A percentile compares a stretch with the other conserved stretches of the same genome.
phyloP scores from a whole-genome alignment of 352 stramenopile genomes.

The Pythium oligandrum region DNA sequence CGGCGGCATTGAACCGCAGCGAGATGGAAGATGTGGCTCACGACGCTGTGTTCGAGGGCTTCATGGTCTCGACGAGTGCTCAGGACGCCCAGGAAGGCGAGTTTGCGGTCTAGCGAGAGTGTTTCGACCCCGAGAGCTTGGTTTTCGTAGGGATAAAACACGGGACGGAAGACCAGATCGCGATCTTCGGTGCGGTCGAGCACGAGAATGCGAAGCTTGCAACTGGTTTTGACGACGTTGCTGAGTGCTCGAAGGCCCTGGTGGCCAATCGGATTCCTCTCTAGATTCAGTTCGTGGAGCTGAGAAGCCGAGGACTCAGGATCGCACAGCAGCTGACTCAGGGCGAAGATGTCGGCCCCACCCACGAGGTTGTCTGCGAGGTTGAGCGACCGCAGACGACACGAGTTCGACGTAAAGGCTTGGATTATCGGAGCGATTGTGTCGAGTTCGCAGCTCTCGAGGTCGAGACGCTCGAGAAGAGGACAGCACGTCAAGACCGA shows the following conservation, averaged over 20 bases:
- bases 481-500: slow-evolving; percentile 32
- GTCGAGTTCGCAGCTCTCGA: slow-evolving; percentile 31
- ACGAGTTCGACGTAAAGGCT: slow-evolving; percentile 16
- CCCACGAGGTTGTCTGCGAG: slow-evolving; percentile 32
- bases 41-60: slow-evolving; percentile 19
- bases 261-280: slow-evolving; percentile 28
- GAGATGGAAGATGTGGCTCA: slow-evolving; percentile 32
- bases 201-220: slow-evolving; percentile 22
- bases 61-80: slow-evolving; percentile 4
- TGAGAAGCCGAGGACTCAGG: slow-evolving; percentile 6
- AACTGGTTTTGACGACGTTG: slow-evolving; percentile 15
- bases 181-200: slow-evolving; percentile 21
- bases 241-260: slow-evolving; percentile 15
- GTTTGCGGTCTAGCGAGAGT: slow-evolving; percentile 14
- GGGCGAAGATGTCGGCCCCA: slow-evolving; percentile 17
- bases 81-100: slow-evolving; percentile 23
- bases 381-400: slow-evolving; percentile 26
- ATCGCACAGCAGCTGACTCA: slow-evolving; percentile 24
- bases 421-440: slow-evolving; percentile 26
- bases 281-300: slow-evolving; percentile 26
- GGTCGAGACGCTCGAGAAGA: slow-evolving; percentile 24
- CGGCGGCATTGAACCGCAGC: too few relatives aligned
- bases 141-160: slow-evolving; percentile 20
- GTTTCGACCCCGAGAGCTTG: slow-evolving; percentile 19
- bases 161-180: slow-evolving; percentile 12